Evolutionary conservation across 2,329 filamentous ascomycete genomes (phyloP).

Genomic region (Myriangium duriaei): DNA sequence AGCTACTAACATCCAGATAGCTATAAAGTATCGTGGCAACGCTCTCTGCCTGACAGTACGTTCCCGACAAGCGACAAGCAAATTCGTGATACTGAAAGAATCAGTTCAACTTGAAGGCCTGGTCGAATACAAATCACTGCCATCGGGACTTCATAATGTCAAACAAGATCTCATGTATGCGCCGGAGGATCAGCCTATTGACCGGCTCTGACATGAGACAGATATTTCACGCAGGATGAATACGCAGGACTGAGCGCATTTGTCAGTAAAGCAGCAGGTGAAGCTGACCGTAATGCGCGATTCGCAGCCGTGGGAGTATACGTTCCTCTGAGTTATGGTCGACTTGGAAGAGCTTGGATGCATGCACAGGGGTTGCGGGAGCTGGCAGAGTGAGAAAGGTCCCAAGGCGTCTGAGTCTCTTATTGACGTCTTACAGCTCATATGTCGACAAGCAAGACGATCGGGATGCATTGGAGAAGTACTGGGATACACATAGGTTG

Average conservation of each 20-base stretch:
- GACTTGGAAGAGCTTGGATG: slow-evolving; percentile 77
- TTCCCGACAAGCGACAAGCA: slow-evolving; percentile 3
- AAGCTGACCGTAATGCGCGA: slow-evolving; percentile 70
- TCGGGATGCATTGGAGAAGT: slow-evolving; percentile 56
- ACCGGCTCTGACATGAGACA: no score
- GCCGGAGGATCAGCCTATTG: no score
- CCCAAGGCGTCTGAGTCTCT: no score
- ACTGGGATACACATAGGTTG: slow-evolving; percentile 57
- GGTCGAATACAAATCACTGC: slow-evolving; percentile 92
- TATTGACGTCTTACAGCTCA: slow-evolving; percentile 21
- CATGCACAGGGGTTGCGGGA: slow-evolving; percentile 66
- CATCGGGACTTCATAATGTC: slow-evolving; percentile 83
- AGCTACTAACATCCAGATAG: slow-evolving; percentile 24
- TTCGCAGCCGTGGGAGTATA: slow-evolving; percentile 88
- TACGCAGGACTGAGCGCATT: slow-evolving; percentile 89
- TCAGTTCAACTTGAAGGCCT: slow-evolving; percentile 60
- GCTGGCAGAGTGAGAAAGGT: slow-evolving; percentile 58
- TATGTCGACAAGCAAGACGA: slow-evolving; percentile 54
- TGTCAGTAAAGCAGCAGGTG: slow-evolving; percentile 67
- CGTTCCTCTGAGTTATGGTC: slow-evolving; percentile 72
- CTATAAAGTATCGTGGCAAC: slow-evolving; percentile 81
- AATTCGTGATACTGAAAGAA: not conserved
- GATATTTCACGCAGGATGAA: slow-evolving; percentile 80
- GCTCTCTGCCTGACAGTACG: slow-evolving; percentile 53
- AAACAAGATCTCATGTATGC: slow-evolving; percentile 60